Evolutionary conservation across 2,329 filamentous ascomycete species (phyloP).

Genomic region (Diaporthe destruens): DNA sequence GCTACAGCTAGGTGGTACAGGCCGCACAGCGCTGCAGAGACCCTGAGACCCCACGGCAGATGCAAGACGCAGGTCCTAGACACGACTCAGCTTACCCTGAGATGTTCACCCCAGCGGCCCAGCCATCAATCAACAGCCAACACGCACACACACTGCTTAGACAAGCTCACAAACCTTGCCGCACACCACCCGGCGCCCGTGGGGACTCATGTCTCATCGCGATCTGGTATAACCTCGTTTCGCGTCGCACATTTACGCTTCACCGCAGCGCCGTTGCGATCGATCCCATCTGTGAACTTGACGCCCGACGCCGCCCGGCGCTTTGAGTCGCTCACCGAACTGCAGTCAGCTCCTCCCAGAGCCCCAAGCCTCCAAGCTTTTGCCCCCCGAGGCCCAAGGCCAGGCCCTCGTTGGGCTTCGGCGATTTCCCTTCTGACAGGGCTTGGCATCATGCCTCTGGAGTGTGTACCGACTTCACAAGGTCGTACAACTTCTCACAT

Average conservation of each 20-base stretch:
- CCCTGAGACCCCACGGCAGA: constrained; percentile 9
- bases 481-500: too few species aligned
- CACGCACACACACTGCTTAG: not conserved
- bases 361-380: not conserved
- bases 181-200: constrained; percentile 11
- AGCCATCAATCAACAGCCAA: too few species aligned
- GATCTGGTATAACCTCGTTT: constrained; percentile 37
- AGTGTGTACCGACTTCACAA: too few species aligned
- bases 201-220: constrained; percentile 24
- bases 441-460: constrained; percentile 21
- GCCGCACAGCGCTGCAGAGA: not conserved
- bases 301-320: constrained; percentile 25
- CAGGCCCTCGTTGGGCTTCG: constrained; percentile 8
- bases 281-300: not conserved
- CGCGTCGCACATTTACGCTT: constrained; percentile 29
- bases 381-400: not conserved
- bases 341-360: constrained; percentile 14
- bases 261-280: constrained; percentile 33
- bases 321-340: constrained; percentile 15
- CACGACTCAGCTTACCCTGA: constrained; percentile 24
- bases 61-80: constrained; percentile 26
- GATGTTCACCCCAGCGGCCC: constrained; percentile 17
- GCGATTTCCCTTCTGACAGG: constrained; percentile 30
- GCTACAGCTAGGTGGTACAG: constrained; percentile 14
- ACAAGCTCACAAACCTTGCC: constrained; percentile 25